Evolutionary conservation across 2,329 filamentous ascomycete species (phyloP).

Genomic region (Niveomyces coronatus): DNA sequence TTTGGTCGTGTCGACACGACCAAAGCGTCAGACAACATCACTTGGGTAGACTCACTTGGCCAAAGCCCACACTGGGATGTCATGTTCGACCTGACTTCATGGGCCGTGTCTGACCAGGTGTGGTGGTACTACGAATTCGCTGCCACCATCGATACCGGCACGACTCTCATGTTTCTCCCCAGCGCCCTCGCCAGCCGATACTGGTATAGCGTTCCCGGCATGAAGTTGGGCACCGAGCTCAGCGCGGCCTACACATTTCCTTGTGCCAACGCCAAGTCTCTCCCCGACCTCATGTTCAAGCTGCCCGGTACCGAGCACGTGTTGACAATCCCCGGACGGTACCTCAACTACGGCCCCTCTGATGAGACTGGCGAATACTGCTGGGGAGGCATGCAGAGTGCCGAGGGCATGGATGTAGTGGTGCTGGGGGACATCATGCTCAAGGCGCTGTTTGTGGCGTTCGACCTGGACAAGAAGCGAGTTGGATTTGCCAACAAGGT

Average conservation of each 20-base stretch:
- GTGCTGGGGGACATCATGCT: slow-evolving; percentile 74
- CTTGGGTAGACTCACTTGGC: slow-evolving; percentile 28
- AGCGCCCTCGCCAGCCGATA: slow-evolving; percentile 47
- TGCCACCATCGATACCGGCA: slow-evolving; percentile 59
- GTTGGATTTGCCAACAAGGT: slow-evolving; percentile 36
- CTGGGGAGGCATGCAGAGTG: slow-evolving; percentile 66
- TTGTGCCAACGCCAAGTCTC: slow-evolving; percentile 37
- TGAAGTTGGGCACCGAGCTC: slow-evolving; percentile 33
- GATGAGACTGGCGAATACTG: slow-evolving; percentile 44
- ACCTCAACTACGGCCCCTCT: slow-evolving; percentile 44
- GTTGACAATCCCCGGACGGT: slow-evolving; percentile 42
- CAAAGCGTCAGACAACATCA: slow-evolving; percentile 29
- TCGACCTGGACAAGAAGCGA: slow-evolving; percentile 40
- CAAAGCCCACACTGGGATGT: slow-evolving; percentile 30
- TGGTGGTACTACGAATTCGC: slow-evolving; percentile 37
- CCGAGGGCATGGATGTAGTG: slow-evolving; percentile 35
- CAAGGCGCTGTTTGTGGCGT: slow-evolving; percentile 67
- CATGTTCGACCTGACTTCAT: slow-evolving; percentile 37
- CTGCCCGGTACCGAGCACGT: slow-evolving; percentile 38
- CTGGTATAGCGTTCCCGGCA: slow-evolving; percentile 44
- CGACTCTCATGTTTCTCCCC: slow-evolving; percentile 53
- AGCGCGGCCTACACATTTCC: slow-evolving; percentile 46
- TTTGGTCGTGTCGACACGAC: slow-evolving; percentile 38
- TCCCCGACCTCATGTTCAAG: slow-evolving; percentile 49
- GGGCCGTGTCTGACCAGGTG: slow-evolving; percentile 35